Base-by-base conservation (phyloP, 176 grass and related monocot species). In the Oryza glumipatula region DNA sequence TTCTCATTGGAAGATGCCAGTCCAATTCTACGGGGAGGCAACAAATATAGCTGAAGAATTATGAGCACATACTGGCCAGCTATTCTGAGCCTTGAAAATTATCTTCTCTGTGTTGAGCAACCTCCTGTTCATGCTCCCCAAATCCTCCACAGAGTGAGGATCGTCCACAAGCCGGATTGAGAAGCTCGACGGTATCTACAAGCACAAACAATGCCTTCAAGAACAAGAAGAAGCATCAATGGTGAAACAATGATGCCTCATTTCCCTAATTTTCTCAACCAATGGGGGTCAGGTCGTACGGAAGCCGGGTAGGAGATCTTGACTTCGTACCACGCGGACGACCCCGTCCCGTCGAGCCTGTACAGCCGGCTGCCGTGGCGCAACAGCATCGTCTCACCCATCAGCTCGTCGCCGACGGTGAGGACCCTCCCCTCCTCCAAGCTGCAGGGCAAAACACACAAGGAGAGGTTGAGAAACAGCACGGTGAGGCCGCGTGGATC, bases 261-360 rank as follows among this genome's bases (percentile, higher is more conserved):
- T 49, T 14, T 22, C 3, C 26, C 23, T n/a, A 9, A 15, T 41
- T 46, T 28, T 44, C 67, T 77, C 60, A 66, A 44, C 24, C 54
- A 35, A 10, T 21, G 32, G 10, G 46, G 74, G 13, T 6, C 45
- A 36, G 89, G 69, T 81, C 91, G 74, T 94, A 96, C 96, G 19
- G 91, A 94, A 68, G 91, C 88, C 47, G 94, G 96, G 74, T 99
- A 94, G 65, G 96, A 96, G 77, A 99, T 99, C 96, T 94, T 96
- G 89, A 96, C 86, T 90, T 99, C 96, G 82, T 96, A 99, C 86
- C 89, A 96, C 52, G 60, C 74, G 5, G 88, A 86, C 72, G 87
- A 64, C 64, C 80, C 84, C n/a, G 89, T 77, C 72, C 86, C 88
- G 45, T 73, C 73, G 71, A 96, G 76, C 82, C 88, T 87, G 82